A percentile compares a stretch with the other conserved stretches of the same genome.
Conservation (phyloP, 768 basidiomycete genomes). For the Naganishia onofrii region DNA sequence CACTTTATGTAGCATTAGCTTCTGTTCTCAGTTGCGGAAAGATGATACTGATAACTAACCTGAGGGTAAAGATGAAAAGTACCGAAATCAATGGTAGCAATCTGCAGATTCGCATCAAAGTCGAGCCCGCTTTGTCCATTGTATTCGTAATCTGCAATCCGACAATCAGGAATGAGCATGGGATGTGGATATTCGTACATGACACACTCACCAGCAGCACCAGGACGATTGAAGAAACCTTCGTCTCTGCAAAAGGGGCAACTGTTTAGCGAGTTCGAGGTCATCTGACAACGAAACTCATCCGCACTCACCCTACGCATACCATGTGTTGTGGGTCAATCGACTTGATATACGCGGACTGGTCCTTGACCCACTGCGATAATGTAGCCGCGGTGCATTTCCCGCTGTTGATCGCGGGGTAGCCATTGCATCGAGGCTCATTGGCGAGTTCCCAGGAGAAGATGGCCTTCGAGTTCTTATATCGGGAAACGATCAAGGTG, state of each 20-base stretch:
- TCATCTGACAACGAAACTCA: neutral
- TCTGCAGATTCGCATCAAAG: neutral
- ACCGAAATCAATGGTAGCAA: neutral
- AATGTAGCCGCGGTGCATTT: neutral
- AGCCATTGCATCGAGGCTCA: neutral
- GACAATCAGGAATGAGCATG: neutral
- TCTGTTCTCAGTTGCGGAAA: no score
- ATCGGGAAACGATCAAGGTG: neutral
- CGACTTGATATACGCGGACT: neutral
- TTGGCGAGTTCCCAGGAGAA: neutral
- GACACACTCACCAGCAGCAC: neutral
- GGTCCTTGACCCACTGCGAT: neutral
- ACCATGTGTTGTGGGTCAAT: neutral
- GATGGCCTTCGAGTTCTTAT: neutral
- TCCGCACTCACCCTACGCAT: neutral
- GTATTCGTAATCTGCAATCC: neutral
- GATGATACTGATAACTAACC: neutral
- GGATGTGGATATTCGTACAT: neutral
- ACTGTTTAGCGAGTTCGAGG: neutral
- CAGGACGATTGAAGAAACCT: neutral
- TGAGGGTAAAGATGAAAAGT: neutral
- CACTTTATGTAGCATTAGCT: neutral
- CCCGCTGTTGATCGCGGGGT: neutral
- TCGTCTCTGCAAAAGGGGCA: neutral
- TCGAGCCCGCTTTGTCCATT: neutral